phyloP scores from a whole-genome alignment of 805 yeast genomes.

The Starmerella powellii region DNA sequence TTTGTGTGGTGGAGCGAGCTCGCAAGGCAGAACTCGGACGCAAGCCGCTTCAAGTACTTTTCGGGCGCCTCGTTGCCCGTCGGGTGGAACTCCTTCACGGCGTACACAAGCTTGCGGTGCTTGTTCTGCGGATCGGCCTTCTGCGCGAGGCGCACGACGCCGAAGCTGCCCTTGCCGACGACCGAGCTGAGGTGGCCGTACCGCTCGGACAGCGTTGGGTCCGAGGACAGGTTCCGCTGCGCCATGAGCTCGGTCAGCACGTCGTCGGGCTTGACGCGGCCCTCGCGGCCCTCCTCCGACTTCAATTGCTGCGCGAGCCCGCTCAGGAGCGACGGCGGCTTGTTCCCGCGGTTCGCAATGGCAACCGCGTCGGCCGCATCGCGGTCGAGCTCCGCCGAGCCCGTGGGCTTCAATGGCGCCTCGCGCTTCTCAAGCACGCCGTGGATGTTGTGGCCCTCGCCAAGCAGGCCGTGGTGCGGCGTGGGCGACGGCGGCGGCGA shows the following conservation, averaged over 20 bases:
- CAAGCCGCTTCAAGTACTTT: conserved; percentile 54
- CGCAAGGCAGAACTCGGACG: conserved; percentile 82
- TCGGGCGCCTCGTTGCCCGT: conserved; percentile 45
- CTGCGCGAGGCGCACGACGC: conserved; percentile 80
- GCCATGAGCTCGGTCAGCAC: conserved; percentile 16
- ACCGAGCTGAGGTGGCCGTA: conserved; percentile 89
- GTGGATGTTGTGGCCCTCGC: too few relatives aligned
- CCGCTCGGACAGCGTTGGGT: conserved; percentile 52
- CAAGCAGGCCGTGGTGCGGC: too few relatives aligned
- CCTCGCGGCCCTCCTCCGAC: conserved; percentile 7
- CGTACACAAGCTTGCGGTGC: conserved; percentile 40
- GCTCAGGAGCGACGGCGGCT: conserved; percentile 21
- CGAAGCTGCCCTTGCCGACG: conserved; percentile 85
- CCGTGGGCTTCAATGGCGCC: conserved; percentile 2
- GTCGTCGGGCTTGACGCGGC: conserved; percentile 19
- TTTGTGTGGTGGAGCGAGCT: conserved; percentile 61
- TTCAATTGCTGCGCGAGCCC: conserved; percentile 16
- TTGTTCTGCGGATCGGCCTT: conserved; percentile 32
- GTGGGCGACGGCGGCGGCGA: conserved; percentile 3
- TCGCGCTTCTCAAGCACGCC: too few relatives aligned
- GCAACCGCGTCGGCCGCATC: conserved; percentile 20
- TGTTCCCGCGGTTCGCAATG: conserved; percentile 6
- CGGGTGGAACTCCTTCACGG: conserved; percentile 62
- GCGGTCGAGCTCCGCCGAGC: conserved; percentile 14
- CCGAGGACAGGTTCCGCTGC: conserved; percentile 7